phyloP scores from a whole-genome alignment of 495 filamentous ascomycete genomes.

The Oidiodendron maius region DNA sequence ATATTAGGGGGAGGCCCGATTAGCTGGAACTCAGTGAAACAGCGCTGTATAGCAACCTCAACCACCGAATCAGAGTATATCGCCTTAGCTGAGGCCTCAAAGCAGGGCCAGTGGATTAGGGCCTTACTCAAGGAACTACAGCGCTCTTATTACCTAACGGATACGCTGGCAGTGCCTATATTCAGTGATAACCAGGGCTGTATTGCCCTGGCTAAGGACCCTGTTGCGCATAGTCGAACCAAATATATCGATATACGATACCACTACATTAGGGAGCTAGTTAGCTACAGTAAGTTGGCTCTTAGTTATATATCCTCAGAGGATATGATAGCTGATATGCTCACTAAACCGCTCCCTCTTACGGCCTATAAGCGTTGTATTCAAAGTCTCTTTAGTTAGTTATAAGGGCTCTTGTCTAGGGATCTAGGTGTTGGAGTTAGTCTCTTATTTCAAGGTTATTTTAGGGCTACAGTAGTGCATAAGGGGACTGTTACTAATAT shows the following conservation, averaged over 20 bases:
- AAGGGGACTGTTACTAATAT: no score
- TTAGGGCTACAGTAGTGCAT: no score
- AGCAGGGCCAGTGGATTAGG: constrained; percentile 1
- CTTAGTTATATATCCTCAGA: constrained; percentile 1
- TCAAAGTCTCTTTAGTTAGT: not conserved
- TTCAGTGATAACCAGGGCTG: no score
- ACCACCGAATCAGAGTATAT: constrained; percentile 8
- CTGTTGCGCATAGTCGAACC: not conserved
- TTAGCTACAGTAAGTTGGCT: constrained; percentile 1
- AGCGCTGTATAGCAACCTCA: not conserved
- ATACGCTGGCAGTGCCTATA: not conserved
- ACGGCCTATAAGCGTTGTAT: not conserved
- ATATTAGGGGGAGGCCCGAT: not conserved
- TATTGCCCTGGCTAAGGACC: constrained; percentile 9
- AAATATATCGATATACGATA: constrained; percentile 11
- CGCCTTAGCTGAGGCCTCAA: not conserved
- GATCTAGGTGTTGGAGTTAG: no score
- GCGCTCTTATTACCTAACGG: not conserved
- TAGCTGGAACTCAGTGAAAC: constrained; percentile 1
- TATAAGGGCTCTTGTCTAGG: no score
- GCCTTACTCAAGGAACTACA: constrained; percentile 3
- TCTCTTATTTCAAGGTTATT: no score
- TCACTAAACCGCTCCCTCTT: constrained; percentile 4
- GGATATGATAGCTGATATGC: constrained; percentile 7
- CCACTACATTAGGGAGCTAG: constrained; percentile 11